Base-by-base conservation (phyloP, 768 basidiomycete species). In the Phlebiopsis gigantea region DNA sequence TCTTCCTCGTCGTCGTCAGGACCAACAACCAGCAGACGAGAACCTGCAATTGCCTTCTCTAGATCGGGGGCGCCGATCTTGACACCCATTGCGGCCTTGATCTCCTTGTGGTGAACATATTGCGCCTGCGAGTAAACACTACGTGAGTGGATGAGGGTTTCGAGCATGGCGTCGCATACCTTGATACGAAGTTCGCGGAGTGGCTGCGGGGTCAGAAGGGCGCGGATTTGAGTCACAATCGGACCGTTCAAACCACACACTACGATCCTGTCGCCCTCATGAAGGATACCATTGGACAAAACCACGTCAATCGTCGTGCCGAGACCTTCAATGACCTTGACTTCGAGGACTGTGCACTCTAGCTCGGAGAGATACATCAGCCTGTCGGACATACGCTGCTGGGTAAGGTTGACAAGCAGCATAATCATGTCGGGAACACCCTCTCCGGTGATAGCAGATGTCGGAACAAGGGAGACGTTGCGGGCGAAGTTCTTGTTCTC, bases 351-450 rank as follows among this genome's bases (percentile, higher is more conserved):
- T 5, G 97, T 99, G 71, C 96, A 98, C 73, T 98, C 94, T 44
- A 98, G 79, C 67, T 97, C 94, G 28, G 93, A 91, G 58, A 98
- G 81, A 74, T 98, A 99, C 97, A 98, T 99, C 59, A 99, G 79
- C 43, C 89, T 83, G 70, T 95, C 91, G 70, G 89, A 93, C 96
- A 98, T 97, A 58, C 97, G 85, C 74, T 97, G 89, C 71, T 98
- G 96, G 15, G 96, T 98, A 53, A 98, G 81, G 71, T 97, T 95
- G 73, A 98, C 84, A 67, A 99, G 85, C 25, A 99, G 80, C 91
- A 95, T 92, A 75, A 99, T 93, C 96, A 99, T 96, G 75, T 98
- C 97, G 26, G 97, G 97, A 10, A 99, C 81, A 70, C 97, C 97
- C 74, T 99, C 97, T 55, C 96, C 97, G 3, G 96, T 98, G 72